A percentile compares a stretch with the other conserved stretches of the same genome.
Conservation (phyloP, 495 filamentous ascomycete species). For the Xeromyces bisporus region DNA sequence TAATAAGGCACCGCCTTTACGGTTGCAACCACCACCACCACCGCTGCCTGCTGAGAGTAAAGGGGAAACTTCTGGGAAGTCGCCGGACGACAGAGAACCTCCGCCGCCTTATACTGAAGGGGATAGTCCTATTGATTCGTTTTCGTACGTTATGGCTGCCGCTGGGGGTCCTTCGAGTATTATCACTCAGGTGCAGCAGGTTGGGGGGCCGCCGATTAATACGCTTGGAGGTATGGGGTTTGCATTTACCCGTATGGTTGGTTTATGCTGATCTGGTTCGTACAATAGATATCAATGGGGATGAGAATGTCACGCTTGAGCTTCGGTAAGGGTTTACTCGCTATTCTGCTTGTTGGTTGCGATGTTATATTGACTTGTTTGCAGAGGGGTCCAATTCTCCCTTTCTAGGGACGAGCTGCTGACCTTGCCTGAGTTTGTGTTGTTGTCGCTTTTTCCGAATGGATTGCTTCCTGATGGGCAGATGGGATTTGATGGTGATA, state of each 20-base stretch:
- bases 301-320: slow-evolving; percentile 92
- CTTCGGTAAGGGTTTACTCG: slow-evolving; percentile 50
- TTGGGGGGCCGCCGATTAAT: slow-evolving; percentile 69
- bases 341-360: slow-evolving; percentile 1
- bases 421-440: slow-evolving; percentile 90
- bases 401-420: slow-evolving; percentile 88
- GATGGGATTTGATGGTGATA: slow-evolving; percentile 87
- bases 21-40: too few relatives aligned
- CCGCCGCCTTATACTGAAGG: slow-evolving; percentile 95
- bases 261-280: slow-evolving; percentile 5
- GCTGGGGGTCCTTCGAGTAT: slow-evolving; percentile 95
- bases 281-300: slow-evolving; percentile 56
- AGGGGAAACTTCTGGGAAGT: slow-evolving; percentile 47
- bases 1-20: too few relatives aligned
- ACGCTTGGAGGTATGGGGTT: slow-evolving; percentile 61
- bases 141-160: slow-evolving; percentile 94
- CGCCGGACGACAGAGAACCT: slow-evolving; percentile 72
- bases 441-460: slow-evolving; percentile 97
- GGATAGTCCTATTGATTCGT: slow-evolving; percentile 76
- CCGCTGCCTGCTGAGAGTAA: slow-evolving; percentile 72
- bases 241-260: background rate
- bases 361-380: slow-evolving; percentile 3
- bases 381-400: slow-evolving; percentile 78
- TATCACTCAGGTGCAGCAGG: slow-evolving; percentile 94
- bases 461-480: slow-evolving; percentile 94